phyloP scores from a whole-genome alignment of 2,329 filamentous ascomycete species.

The Ampelomyces quisqualis region DNA sequence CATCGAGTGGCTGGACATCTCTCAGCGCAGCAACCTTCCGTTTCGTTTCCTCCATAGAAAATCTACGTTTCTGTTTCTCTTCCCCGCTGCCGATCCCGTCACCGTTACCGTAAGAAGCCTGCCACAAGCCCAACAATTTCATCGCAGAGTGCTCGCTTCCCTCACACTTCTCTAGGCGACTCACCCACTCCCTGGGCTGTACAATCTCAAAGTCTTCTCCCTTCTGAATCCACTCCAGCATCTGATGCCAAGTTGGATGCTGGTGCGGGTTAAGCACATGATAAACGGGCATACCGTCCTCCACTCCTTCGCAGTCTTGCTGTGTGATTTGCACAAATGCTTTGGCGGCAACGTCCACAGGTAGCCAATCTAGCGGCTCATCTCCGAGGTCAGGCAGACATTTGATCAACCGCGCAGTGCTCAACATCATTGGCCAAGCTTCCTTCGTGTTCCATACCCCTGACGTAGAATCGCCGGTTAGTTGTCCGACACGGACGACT shows the following conservation, averaged over 20 bases:
- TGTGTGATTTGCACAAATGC: constrained; percentile 50
- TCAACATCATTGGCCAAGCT: constrained; percentile 42
- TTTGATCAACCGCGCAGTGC: constrained; percentile 29
- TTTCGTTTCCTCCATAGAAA: constrained; percentile 17
- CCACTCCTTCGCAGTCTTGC: neutral
- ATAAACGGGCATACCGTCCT: constrained; percentile 43
- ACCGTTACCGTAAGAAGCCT: constrained; percentile 42
- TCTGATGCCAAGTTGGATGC: constrained; percentile 48
- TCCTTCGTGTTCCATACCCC: constrained; percentile 37
- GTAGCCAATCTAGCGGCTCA: constrained; percentile 37
- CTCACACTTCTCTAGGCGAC: constrained; percentile 40
- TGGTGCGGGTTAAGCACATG: constrained; percentile 54
- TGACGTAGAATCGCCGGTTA: constrained; percentile 35
- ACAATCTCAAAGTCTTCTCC: constrained; percentile 46
- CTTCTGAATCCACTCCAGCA: constrained; percentile 50
- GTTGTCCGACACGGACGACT: constrained; percentile 47
- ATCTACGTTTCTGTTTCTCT: constrained; percentile 19
- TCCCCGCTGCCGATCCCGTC: neutral
- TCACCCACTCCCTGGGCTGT: constrained; percentile 46
- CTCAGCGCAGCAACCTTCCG: constrained; percentile 25
- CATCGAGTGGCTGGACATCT: constrained; percentile 43
- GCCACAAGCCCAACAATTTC: constrained; percentile 55
- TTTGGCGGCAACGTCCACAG: constrained; percentile 45
- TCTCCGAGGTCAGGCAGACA: constrained; percentile 33
- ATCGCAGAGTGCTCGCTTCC: constrained; percentile 47